phyloP scores from a whole-genome alignment of 2,329 filamentous ascomycete species.

The Aspergillus sp. region DNA sequence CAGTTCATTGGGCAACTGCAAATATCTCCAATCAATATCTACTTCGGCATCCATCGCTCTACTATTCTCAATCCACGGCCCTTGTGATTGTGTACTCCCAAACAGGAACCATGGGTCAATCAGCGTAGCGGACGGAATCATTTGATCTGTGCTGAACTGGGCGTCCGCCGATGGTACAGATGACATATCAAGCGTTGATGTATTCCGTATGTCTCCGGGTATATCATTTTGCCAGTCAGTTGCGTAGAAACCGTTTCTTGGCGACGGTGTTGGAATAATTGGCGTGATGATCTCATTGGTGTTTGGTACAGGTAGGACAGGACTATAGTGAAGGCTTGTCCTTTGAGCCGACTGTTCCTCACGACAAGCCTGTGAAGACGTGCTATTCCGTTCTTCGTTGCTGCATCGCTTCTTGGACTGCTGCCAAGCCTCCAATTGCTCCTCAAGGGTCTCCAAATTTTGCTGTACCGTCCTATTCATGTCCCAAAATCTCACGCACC shows the following conservation, averaged over 20 bases:
- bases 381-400: not conserved
- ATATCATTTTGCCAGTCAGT: not conserved
- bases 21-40: not conserved
- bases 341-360: not conserved
- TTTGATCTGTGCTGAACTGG: not conserved
- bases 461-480: constrained; percentile 19
- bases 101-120: not conserved
- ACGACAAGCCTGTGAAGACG: not conserved
- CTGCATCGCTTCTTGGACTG: not conserved
- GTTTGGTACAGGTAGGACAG: not conserved
- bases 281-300: not conserved
- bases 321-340: not conserved
- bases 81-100: not conserved
- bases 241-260: not conserved
- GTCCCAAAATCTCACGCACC: constrained; percentile 22
- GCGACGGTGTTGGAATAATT: not conserved
- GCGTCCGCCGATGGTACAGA: not conserved
- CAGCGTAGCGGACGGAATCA: not conserved
- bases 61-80: not conserved
- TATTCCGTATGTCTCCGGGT: not conserved
- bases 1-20: not conserved
- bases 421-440: constrained; percentile 11
- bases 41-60: not conserved
- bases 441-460: constrained; percentile 20
- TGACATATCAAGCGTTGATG: not conserved